Base-by-base conservation (phyloP, 257 asterid species). In the Solanum chilense region DNA sequence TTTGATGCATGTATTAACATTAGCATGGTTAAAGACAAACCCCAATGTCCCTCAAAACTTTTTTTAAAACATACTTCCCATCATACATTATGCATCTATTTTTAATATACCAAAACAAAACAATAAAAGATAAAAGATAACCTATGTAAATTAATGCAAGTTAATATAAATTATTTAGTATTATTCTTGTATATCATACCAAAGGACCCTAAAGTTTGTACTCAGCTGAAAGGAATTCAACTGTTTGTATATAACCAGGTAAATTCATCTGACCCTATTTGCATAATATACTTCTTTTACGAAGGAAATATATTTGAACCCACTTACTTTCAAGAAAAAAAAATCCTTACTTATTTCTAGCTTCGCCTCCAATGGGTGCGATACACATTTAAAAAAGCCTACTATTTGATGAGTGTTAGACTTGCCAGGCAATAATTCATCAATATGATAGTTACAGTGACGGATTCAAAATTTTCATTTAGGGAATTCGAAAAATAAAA, bases 151-250 rank as follows among this genome's bases (percentile, higher is more conserved):
- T 56, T 56, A 56, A 56, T 56, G 11, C n/a, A 56, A 56, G 2
- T 0, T 18, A 56, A 7, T 56, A 56, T 0, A 56, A 5, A 18
- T 7, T 56, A 56, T 1, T 0, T 18, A 18, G n/a, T 0, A 0
- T 18, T 56, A 18, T 56, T 56, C n/a, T 18, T 56, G 0, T 56
- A 52, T 0, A 8, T 8, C 42, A 2, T 39, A 35, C 62, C 4
- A 52, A 52, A 52, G n/a, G 1, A 18, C 10, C 9, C 4, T 56
- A 56, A 52, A 56, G 5, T 56, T 56, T 56, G 64, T 56, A 56
- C n/a, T 56, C 2, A 2, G 11, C 29, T 37, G 29, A 37, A 29
- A 37, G 49, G 81, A 18, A 35, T 20, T 35, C 16, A 73, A 35
- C 81, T 4, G 47, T 73, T 35, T 10, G 45, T 5, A 20, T 71